A percentile compares a stretch with the other conserved stretches of the same genome.
Evolutionary conservation across 345 rosid species (phyloP).

Genomic region (Brassica juncea): DNA sequence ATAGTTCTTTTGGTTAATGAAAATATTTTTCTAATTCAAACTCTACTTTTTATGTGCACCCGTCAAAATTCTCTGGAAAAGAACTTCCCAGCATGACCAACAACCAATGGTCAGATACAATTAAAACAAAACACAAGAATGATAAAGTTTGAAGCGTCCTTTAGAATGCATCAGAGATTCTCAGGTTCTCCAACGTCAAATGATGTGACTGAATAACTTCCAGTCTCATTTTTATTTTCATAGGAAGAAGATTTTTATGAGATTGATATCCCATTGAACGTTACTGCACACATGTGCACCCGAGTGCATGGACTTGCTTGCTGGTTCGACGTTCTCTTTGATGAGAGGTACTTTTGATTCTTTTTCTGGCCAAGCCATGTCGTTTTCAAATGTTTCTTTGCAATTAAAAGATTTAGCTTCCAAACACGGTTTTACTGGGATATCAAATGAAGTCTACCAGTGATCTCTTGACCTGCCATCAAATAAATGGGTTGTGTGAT

Average conservation of each 20-base stretch:
- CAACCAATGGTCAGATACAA: too few relatives aligned
- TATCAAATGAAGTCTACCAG: too few relatives aligned
- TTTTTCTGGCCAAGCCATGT: neutral
- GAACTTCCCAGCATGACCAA: too few relatives aligned
- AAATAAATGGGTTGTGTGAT: too few relatives aligned
- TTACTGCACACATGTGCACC: constrained; percentile 77
- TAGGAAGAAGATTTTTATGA: constrained; percentile 95
- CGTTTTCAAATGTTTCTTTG: constrained; percentile 4
- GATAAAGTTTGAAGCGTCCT: too few relatives aligned
- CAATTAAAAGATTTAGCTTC: neutral
- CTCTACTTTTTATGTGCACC: constrained; percentile 3
- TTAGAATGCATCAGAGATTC: too few relatives aligned
- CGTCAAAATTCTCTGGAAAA: constrained; percentile 15
- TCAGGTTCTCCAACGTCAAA: neutral
- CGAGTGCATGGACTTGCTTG: constrained; percentile 96
- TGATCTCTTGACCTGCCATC: too few relatives aligned
- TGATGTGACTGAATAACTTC: neutral
- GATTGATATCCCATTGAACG: constrained; percentile 84
- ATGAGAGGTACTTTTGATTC: constrained; percentile 65
- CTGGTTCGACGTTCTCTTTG: constrained; percentile 94
- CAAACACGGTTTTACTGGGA: too few relatives aligned
- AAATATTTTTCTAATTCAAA: neutral
- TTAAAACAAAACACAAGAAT: too few relatives aligned
- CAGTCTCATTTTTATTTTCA: constrained; percentile 28
- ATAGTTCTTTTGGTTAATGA: too few relatives aligned